Evolutionary conservation across 2,329 filamentous ascomycete species (phyloP).

Genomic region (Didymella exigua): DNA sequence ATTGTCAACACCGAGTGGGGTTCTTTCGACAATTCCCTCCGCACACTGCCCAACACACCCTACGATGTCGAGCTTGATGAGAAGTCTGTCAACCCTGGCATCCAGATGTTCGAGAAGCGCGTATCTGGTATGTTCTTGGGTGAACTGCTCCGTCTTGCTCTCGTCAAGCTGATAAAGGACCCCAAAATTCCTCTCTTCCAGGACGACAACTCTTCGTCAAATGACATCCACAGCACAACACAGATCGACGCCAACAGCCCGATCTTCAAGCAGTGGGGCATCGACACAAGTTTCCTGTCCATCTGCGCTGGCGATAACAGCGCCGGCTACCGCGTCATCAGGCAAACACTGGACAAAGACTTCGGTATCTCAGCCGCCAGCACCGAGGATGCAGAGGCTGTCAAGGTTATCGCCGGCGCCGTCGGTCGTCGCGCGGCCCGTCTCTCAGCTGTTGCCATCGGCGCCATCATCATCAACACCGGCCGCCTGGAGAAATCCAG

Average conservation of each 20-base stretch:
- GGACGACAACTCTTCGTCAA: slow-evolving; percentile 73
- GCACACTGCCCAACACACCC: slow-evolving; percentile 81
- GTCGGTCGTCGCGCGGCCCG: slow-evolving; percentile 88
- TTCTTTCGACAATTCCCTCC: slow-evolving; percentile 93
- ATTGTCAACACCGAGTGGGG: slow-evolving; percentile 99
- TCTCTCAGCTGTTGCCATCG: slow-evolving; percentile 85
- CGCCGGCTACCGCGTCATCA: slow-evolving; percentile 71
- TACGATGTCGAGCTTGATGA: slow-evolving; percentile 82
- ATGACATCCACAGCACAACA: slow-evolving; percentile 71
- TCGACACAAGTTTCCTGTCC: slow-evolving; percentile 90
- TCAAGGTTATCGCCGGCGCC: slow-evolving; percentile 81
- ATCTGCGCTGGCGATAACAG: slow-evolving; percentile 82
- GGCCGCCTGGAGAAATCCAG: slow-evolving; percentile 63
- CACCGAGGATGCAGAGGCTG: slow-evolving; percentile 82
- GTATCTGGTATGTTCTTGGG: slow-evolving; percentile 98
- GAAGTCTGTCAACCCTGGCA: slow-evolving; percentile 84
- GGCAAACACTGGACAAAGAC: slow-evolving; percentile 77
- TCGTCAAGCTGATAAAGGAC: slow-evolving; percentile 74
- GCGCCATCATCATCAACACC: slow-evolving; percentile 80
- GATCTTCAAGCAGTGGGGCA: slow-evolving; percentile 81
- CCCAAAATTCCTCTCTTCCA: slow-evolving; percentile 73
- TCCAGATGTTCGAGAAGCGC: slow-evolving; percentile 99
- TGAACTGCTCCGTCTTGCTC: slow-evolving; percentile 81
- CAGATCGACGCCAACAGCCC: slow-evolving; percentile 60
- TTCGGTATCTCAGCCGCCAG: slow-evolving; percentile 78